Evolutionary conservation across 139 green algal species (phyloP), one percentile per base, ranked within the genome.

Genomic region (Micractinium conductrix): DNA sequence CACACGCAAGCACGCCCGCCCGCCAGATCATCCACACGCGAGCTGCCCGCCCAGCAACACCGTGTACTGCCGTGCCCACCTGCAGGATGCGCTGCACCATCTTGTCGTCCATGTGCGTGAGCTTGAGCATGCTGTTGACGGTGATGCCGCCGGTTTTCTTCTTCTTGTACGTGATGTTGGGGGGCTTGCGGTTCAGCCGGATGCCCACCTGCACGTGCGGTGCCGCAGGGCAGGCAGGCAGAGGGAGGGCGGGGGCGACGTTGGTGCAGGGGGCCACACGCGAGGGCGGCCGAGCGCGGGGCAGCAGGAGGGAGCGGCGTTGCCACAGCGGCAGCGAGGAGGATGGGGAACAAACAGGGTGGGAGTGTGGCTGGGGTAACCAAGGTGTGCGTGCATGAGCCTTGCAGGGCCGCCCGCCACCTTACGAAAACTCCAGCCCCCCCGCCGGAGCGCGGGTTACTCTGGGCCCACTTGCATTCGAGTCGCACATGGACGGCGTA

Each of bases 141-240:
- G 90, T 91, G 44, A 99, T 86, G 84, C 97, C 97, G 19, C 97
- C 97, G 26, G 93, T 98, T 88, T 99, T 99, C 85, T 98, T 98
- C 85, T 94, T 94, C 80, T 96, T 98, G 90, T 98, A 97, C 81
- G 97, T 98, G 28, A 99, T 95, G 79, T 95, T 91, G 50, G 96
- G 96, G 2, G 95, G 90, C 50, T 45, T 48, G 65, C 95, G 91
- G 90, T 99, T 99, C 24, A 99, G 92, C 21, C 97, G 92, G 72
- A 91, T 87, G 65, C 97, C 97, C 48, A 78, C 70, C 70, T 78
- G 70, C 24, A n/a, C n/a, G n/a, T n/a, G n/a, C n/a, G n/a, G n/a
- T n/a, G n/a, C n/a, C n/a, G n/a, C n/a, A n/a, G n/a, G n/a, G n/a
- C n/a, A n/a, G n/a, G n/a, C n/a, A n/a, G n/a, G n/a, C n/a, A 22